Base-by-base conservation (phyloP, 2,329 filamentous ascomycete genomes). In the Piedraia hortae region DNA sequence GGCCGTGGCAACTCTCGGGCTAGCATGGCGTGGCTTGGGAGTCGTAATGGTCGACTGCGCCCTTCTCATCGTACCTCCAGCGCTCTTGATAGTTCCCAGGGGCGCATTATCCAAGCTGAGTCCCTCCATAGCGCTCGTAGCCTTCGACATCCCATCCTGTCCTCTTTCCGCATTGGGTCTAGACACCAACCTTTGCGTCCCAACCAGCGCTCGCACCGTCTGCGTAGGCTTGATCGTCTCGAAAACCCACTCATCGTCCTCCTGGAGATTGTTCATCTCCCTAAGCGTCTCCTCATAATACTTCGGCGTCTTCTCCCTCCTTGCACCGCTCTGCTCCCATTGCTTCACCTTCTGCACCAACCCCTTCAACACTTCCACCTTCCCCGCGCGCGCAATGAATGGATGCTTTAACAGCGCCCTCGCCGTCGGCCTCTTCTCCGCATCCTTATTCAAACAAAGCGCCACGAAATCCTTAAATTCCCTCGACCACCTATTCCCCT, bases 391-490 rank as follows among this genome's bases (percentile, higher is more conserved):
- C 23, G 69, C 63, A 34, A 97, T 73, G 42, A 93, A 97, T 20
- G 69, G 67, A 46, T 93, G 82, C 38, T 68, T 70, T 23, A 93
- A 50, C 7, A 97, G 53, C 16, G 91, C 78, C 44, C 71, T 82
- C 6, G 85, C 82, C 0, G 71, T 71, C 0, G 78, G 74, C 30
- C 85, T 55, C 32, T 62, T 62, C 30, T 90, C 77, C 5, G 78
- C 71, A 36, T 93, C 78, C 42, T 93, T 97, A 36, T 82, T 71
- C 28, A 97, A 54, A 41, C 85, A 97, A 33, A 77, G 66, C 0
- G 75, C 59, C 10, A 97, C 58, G 37, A 97, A 97, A 38, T 97
- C 82, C 38, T 78, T 88, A 53, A 93, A 90, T 16, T 89, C 75
- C 36, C 60, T 70, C 46, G 73, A 80, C 47, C 78, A 91, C 10